These are phyloP conservation scores for Plasmodium gallinaceum DNA, from an alignment of 169 alveolate genomes.

Conservation along the genomic window DNA sequence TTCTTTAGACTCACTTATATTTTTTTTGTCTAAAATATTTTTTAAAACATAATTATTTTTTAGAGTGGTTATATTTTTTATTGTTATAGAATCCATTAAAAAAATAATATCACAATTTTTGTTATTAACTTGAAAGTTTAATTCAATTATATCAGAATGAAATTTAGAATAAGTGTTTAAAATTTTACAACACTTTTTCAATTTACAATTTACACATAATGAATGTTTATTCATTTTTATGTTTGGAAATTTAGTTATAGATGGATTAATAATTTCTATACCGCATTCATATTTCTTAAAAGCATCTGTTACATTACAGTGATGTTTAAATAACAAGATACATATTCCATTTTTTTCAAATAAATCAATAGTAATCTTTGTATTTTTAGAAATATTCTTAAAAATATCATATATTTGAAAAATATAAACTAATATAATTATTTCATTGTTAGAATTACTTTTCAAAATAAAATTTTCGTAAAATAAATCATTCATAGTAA, in stretches of 20 bases:
- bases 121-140: conserved; percentile 33
- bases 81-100: conserved; percentile 52
- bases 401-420: conserved; percentile 72
- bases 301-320: conserved; percentile 73
- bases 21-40: conserved; percentile 35
- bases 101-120: conserved; percentile 65
- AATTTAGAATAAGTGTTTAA: conserved; percentile 69
- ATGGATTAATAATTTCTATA: conserved; percentile 54
- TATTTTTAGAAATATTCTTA: conserved; percentile 68
- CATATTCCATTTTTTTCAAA: conserved; percentile 76
- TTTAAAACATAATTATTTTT: conserved; percentile 70
- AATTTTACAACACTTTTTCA: conserved; percentile 72
- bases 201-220: conserved; percentile 50
- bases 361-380: conserved; percentile 73
- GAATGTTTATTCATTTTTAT: conserved; percentile 65
- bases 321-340: conserved; percentile 57
- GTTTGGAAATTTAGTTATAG: conserved; percentile 56
- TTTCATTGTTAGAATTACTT: conserved; percentile 61
- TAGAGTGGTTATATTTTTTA: conserved; percentile 44
- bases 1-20: conserved; percentile 5
- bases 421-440: conserved; percentile 64
- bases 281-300: conserved; percentile 73
- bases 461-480: conserved; percentile 72
- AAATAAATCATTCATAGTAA: conserved; percentile 74
- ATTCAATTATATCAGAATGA: conserved; percentile 43